A percentile compares a stretch with the other conserved stretches of the same genome.
Conservation (phyloP, 2,329 filamentous ascomycete genomes). For the Botryotinia calthae region DNA sequence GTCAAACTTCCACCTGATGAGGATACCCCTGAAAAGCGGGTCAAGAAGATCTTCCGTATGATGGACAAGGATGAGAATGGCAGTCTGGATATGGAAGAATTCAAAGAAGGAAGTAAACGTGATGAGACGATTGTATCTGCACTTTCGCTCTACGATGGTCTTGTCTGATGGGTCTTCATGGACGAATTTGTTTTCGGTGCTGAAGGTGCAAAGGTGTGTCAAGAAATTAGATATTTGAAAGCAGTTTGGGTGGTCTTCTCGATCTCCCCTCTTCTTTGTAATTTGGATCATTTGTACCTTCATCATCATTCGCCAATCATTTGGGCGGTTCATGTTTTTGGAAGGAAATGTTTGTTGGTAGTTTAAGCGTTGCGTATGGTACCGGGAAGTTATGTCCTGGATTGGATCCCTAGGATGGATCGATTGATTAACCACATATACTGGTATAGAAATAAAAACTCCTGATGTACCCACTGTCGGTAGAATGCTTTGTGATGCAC, state of each 20-base stretch:
- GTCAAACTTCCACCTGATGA: slow-evolving; percentile 98
- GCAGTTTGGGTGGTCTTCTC: neutral
- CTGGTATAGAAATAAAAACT: slow-evolving; percentile 10
- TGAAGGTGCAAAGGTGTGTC: neutral
- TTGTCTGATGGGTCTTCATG: slow-evolving; percentile 60
- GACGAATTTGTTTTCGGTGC: slow-evolving; percentile 13
- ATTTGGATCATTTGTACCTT: slow-evolving; percentile 17
- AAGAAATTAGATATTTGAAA: slow-evolving; percentile 18
- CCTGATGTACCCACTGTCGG: neutral
- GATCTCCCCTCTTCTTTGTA: slow-evolving; percentile 8
- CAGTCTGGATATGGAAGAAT: slow-evolving; percentile 93
- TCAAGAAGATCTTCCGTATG: slow-evolving; percentile 98
- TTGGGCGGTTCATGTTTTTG: slow-evolving; percentile 14
- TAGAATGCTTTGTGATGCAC: neutral
- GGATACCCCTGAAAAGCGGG: slow-evolving; percentile 97
- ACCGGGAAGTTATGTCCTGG: slow-evolving; percentile 16
- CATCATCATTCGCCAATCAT: slow-evolving; percentile 9
- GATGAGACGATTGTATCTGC: slow-evolving; percentile 99
- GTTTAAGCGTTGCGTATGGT: slow-evolving; percentile 17
- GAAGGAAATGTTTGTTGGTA: slow-evolving; percentile 19
- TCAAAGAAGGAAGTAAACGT: slow-evolving; percentile 98
- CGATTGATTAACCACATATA: slow-evolving; percentile 13
- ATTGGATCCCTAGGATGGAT: slow-evolving; percentile 19
- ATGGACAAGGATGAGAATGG: slow-evolving; percentile 99
- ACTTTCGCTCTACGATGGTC: slow-evolving; percentile 89